Evolutionary conservation across 148 eudicot species (phyloP).

Genomic region (Cornus suecica): DNA sequence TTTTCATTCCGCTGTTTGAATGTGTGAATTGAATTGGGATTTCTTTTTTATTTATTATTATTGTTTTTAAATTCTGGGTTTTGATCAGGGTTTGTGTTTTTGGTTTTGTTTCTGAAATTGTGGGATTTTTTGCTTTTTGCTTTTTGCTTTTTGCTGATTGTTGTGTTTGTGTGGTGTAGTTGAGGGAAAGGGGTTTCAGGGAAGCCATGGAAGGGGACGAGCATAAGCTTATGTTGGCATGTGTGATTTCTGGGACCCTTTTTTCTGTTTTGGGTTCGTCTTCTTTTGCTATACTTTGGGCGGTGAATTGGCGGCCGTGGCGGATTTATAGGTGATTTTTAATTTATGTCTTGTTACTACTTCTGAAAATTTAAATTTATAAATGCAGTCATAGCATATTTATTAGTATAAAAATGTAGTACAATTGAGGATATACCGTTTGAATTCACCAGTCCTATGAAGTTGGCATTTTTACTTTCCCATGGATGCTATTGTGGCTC

Average conservation of each 20-base stretch:
- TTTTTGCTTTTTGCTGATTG: too few species aligned
- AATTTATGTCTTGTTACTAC: background rate
- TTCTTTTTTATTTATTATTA: too few species aligned
- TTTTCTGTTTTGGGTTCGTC: slow-evolving; percentile 61
- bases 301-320: slow-evolving; percentile 99
- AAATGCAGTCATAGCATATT: background rate
- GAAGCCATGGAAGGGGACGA: slow-evolving; percentile 55
- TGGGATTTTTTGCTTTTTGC: too few species aligned
- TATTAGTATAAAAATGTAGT: background rate
- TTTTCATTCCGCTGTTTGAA: background rate
- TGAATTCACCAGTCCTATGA: background rate
- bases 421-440: background rate
- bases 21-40: slow-evolving; percentile 3
- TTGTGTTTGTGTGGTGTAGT: slow-evolving; percentile 27
- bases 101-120: slow-evolving; percentile 1
- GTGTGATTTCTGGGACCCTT: slow-evolving; percentile 60
- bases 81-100: background rate
- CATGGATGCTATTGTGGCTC: background rate
- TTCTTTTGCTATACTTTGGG: slow-evolving; percentile 88
- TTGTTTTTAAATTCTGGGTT: background rate
- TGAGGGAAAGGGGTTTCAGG: slow-evolving; percentile 23
- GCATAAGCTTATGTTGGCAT: slow-evolving; percentile 57
- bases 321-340: slow-evolving; percentile 75
- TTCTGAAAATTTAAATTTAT: too few species aligned
- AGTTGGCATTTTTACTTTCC: background rate